These are phyloP conservation scores for Amborella trichopoda DNA, from an alignment of 164 flowering plant species.

Conservation along the genomic window DNA sequence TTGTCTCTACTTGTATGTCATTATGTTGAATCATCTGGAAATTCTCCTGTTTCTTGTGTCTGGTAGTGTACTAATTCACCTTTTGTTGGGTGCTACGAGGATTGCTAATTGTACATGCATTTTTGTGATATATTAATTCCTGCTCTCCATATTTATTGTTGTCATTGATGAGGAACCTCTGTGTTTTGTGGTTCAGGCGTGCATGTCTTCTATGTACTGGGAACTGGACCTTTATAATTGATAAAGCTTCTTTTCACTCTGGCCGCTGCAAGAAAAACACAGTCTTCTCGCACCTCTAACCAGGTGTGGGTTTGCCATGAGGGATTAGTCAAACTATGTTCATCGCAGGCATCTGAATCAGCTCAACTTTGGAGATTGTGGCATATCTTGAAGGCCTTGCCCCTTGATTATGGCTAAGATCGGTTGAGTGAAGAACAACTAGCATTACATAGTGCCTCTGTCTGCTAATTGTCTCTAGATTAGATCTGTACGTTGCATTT, in stretches of 20 bases:
- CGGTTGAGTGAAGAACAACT: too few species aligned
- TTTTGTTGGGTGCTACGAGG: too few species aligned
- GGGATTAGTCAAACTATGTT: conserved; percentile 33
- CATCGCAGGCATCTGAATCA: conserved; percentile 63
- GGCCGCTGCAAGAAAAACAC: conserved; percentile 63
- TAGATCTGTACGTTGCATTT: too few species aligned
- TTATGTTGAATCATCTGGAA: too few species aligned
- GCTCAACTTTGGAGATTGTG: conserved; percentile 86
- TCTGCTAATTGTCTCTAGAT: conserved; percentile 7
- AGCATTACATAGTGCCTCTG: too few species aligned
- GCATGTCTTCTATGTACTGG: conserved; percentile 24
- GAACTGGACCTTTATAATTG: conserved; percentile 24
- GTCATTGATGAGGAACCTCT: too few species aligned
- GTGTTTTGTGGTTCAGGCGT: conserved; percentile 36
- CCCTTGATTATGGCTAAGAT: conserved; percentile 85
- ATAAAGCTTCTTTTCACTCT: conserved; percentile 59
- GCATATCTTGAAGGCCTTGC: conserved; percentile 67
- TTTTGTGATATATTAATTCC: too few species aligned
- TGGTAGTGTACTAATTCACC: too few species aligned
- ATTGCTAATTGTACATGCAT: too few species aligned
- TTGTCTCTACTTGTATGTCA: too few species aligned
- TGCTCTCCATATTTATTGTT: too few species aligned
- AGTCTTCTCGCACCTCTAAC: conserved; percentile 78
- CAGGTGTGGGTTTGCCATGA: conserved; percentile 78
- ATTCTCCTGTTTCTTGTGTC: too few species aligned